These are phyloP conservation scores for Solanum dulcamara DNA, from an alignment of 257 asterid genomes.

Conservation along the genomic window DNA sequence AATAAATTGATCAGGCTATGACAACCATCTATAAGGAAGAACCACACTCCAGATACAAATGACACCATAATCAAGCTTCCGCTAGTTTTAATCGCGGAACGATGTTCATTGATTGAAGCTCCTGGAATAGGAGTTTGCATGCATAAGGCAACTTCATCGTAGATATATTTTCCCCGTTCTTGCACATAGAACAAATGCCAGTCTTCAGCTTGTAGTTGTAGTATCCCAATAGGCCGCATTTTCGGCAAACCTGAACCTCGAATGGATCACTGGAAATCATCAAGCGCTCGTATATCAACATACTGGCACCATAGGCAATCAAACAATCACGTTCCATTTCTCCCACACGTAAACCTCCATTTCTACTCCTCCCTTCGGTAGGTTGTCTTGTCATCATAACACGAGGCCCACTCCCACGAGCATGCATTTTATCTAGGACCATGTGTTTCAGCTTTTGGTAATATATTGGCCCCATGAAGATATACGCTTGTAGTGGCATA, in stretches of 20 bases:
- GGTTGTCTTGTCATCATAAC: constrained; percentile 92
- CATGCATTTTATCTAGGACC: constrained; percentile 98
- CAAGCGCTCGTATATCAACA: constrained; percentile 78
- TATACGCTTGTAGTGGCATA: constrained; percentile 84
- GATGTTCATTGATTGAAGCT: constrained; percentile 39
- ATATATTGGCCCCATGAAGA: constrained; percentile 98
- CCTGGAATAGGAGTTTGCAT: constrained; percentile 92
- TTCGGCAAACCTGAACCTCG: constrained; percentile 90
- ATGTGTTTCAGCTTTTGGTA: constrained; percentile 97
- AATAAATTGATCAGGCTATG: neutral
- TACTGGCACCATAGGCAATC: constrained; percentile 97
- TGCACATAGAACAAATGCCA: constrained; percentile 74
- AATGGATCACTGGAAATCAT: constrained; percentile 96
- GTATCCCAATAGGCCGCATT: constrained; percentile 93
- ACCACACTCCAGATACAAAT: neutral
- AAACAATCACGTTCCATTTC: constrained; percentile 99
- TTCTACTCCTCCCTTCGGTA: constrained; percentile 88
- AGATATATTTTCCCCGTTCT: constrained; percentile 77
- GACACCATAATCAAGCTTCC: constrained; percentile 13
- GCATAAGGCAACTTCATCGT: constrained; percentile 98
- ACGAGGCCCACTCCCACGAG: constrained; percentile 91
- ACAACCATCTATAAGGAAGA: neutral
- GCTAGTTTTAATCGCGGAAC: constrained; percentile 31
- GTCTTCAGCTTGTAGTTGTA: constrained; percentile 57
- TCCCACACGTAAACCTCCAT: constrained; percentile 96